phyloP scores from a whole-genome alignment of 1,284 basidiomycete genomes.

The Vanrija humicola region DNA sequence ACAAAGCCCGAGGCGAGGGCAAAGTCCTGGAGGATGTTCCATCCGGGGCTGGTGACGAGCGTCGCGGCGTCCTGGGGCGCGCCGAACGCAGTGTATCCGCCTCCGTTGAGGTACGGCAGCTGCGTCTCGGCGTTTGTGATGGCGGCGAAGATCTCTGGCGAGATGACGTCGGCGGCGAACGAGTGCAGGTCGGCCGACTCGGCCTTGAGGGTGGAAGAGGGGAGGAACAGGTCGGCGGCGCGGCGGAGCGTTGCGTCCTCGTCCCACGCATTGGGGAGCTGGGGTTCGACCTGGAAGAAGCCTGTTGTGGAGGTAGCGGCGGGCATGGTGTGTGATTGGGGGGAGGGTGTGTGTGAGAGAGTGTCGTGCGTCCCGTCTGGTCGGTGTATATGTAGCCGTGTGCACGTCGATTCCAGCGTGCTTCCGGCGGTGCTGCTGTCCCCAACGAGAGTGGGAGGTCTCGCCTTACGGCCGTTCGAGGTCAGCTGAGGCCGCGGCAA shows the following conservation, averaged over 20 bases:
- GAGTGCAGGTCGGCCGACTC: not conserved
- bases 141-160: not conserved
- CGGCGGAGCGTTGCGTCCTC: conserved; percentile 9
- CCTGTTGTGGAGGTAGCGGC: conserved; percentile 10
- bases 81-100: conserved; percentile 11
- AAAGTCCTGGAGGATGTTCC: conserved; percentile 15
- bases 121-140: conserved; percentile 11
- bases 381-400: too few relatives aligned
- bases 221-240: conserved; percentile 4
- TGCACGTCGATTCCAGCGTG: too few relatives aligned
- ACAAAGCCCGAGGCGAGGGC: conserved; percentile 14
- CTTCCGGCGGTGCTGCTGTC: too few relatives aligned
- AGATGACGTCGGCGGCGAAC: conserved; percentile 1
- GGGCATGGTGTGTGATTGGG: too few relatives aligned
- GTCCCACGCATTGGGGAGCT: conserved; percentile 6
- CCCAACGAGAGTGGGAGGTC: too few relatives aligned
- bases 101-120: conserved; percentile 7
- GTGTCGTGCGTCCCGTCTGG: too few relatives aligned
- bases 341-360: too few relatives aligned
- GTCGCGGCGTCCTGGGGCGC: not conserved
- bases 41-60: conserved; percentile 13
- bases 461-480: too few relatives aligned
- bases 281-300: conserved; percentile 11
- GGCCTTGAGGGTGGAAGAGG: not conserved
- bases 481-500: too few relatives aligned